Conservation (phyloP, 768 basidiomycete species). For the Leccinum subgranulosum region DNA sequence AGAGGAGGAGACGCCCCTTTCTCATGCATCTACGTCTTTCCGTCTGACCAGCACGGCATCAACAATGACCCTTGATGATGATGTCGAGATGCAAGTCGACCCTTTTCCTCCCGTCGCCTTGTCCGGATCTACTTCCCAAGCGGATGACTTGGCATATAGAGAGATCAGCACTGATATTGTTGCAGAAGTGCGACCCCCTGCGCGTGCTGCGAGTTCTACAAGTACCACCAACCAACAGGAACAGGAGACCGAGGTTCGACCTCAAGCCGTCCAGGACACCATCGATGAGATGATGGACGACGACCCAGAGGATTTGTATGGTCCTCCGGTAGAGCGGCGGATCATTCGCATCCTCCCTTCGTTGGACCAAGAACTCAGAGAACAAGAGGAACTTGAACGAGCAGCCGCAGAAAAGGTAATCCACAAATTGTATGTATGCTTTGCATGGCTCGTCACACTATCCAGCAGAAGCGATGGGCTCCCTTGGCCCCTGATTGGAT, state of each 20-base stretch:
- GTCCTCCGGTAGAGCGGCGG: conserved; percentile 25
- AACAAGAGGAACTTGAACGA: conserved; percentile 13
- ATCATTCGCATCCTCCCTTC: conserved; percentile 27
- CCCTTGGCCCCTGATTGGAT: conserved; percentile 28
- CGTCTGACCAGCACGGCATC: not conserved
- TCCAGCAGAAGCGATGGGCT: conserved; percentile 12
- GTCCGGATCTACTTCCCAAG: not conserved
- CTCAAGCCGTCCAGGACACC: not conserved
- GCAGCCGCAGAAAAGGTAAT: conserved; percentile 17
- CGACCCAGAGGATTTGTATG: conserved; percentile 28
- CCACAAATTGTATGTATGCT: not conserved
- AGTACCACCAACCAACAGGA: not conserved
- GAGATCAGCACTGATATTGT: not conserved
- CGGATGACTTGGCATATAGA: not conserved
- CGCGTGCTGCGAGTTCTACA: not conserved
- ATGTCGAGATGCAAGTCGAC: conserved; percentile 15
- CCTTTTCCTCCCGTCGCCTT: not conserved
- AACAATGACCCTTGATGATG: conserved; percentile 2
- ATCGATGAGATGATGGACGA: conserved; percentile 8
- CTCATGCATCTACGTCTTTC: not conserved
- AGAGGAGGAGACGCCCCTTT: not conserved
- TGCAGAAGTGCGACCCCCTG: not conserved
- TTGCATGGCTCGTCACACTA: conserved; percentile 1
- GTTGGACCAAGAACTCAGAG: conserved; percentile 23
- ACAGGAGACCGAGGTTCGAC: not conserved